phyloP scores from a whole-genome alignment of 768 basidiomycete species.

The Tulasnella sp. region DNA sequence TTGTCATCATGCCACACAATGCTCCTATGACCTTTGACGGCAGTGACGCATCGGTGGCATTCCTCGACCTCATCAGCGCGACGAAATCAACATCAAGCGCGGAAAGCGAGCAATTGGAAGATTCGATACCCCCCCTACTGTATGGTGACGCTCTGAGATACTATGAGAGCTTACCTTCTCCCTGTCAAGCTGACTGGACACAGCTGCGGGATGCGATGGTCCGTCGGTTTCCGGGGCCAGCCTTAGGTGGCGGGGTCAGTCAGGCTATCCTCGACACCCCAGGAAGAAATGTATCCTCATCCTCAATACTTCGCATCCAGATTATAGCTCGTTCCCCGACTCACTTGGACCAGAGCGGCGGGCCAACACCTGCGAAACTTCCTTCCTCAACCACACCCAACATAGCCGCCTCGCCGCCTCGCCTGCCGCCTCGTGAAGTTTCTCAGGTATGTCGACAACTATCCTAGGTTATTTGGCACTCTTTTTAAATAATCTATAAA shows the following conservation, averaged over 20 bases:
- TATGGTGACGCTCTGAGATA: not conserved
- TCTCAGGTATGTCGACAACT: not conserved
- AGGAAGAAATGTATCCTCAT: not conserved
- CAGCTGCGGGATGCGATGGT: not conserved
- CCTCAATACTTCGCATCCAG: not conserved
- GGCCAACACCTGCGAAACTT: not conserved
- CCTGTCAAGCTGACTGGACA: not conserved
- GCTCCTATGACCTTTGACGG: not conserved
- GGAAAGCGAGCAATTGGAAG: not conserved
- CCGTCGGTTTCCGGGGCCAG: not conserved
- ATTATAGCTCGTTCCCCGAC: not conserved
- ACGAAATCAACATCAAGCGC: not conserved
- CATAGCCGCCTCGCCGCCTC: not conserved
- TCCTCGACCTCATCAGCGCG: not conserved
- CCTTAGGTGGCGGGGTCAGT: not conserved
- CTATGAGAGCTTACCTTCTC: not conserved
- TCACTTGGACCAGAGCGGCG: not conserved
- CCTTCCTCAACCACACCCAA: not conserved
- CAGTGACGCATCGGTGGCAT: not conserved
- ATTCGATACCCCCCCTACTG: not conserved
- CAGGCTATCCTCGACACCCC: not conserved
- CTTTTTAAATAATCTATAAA: not conserved
- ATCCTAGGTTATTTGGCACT: not conserved
- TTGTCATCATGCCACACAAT: not conserved
- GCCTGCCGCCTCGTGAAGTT: not conserved